A percentile compares a stretch with the other conserved stretches of the same genome.
phyloP scores from a whole-genome alignment of 768 basidiomycete genomes.

The Lentinula sp. region DNA sequence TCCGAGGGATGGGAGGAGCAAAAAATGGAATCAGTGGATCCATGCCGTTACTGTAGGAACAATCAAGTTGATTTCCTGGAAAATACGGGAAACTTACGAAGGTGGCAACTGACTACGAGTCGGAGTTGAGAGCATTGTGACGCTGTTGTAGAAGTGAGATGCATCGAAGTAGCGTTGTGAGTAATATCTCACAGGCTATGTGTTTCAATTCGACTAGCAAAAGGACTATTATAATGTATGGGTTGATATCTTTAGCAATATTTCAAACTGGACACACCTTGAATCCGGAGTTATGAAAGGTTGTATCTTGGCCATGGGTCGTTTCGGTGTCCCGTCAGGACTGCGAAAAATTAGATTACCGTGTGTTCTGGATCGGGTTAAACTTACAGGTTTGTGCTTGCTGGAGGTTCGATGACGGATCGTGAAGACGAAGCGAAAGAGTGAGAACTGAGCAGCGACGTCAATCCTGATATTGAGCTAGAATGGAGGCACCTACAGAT shows the following conservation, averaged over 20 bases:
- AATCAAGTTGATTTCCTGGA: not conserved
- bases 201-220: not conserved
- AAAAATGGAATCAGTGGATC: not conserved
- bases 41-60: not conserved
- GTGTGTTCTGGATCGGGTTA: not conserved
- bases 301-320: not conserved
- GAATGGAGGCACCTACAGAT: not conserved
- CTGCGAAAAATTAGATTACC: not conserved
- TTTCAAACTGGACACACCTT: conserved; percentile 1
- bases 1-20: not conserved
- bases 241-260: not conserved
- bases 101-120: not conserved
- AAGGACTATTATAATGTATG: not conserved
- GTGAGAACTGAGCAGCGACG: not conserved
- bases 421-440: conserved; percentile 5
- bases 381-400: not conserved
- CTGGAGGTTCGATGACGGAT: not conserved
- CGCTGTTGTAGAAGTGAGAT: not conserved
- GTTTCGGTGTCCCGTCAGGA: not conserved
- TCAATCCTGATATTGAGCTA: not conserved
- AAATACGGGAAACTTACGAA: not conserved
- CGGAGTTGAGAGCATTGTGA: not conserved
- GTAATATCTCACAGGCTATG: not conserved
- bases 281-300: conserved; percentile 13
- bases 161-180: not conserved